Percentiles rank a stretch among this genome's conserved stretches.
phyloP scores from a whole-genome alignment of 306 rosid genomes.

The Phaseolus lunatus region DNA sequence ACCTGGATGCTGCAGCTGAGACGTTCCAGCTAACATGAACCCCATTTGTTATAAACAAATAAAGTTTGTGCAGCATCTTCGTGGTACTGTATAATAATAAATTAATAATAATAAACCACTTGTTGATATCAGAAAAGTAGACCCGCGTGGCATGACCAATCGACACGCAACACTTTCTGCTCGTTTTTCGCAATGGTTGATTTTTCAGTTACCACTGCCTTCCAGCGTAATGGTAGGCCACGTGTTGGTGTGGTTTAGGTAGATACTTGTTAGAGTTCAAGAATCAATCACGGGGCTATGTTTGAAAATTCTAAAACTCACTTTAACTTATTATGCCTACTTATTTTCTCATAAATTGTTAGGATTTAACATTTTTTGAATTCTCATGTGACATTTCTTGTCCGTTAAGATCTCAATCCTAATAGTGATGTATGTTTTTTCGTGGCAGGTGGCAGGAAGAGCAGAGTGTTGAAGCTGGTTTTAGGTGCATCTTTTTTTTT shows the following conservation, averaged over 20 bases:
- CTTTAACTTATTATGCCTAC: neutral
- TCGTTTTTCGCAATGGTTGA: conserved; percentile 20
- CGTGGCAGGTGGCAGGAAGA: conserved; percentile 42
- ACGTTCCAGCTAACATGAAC: conserved; percentile 8
- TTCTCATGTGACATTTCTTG: too few species aligned
- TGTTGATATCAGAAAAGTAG: conserved; percentile 16
- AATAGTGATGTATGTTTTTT: neutral
- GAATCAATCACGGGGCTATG: neutral
- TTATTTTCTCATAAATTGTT: neutral
- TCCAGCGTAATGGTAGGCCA: conserved; percentile 27
- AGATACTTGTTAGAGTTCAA: conserved; percentile 11
- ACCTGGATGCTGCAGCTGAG: conserved; percentile 14
- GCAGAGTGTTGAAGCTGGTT: conserved; percentile 48
- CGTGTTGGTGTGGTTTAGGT: neutral
- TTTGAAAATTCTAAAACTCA: neutral
- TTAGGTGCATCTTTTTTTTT: conserved; percentile 37
- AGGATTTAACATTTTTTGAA: neutral
- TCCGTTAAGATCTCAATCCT: neutral
- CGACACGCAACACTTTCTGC: neutral
- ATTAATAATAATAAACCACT: too few species aligned
- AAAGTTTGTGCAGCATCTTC: conserved; percentile 5
- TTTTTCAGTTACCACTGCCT: conserved; percentile 4
- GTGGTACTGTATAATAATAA: too few species aligned
- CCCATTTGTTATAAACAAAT: neutral
- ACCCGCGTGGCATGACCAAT: conserved; percentile 28